Conservation (phyloP, 2,329 filamentous ascomycete species). For the Pestalotiopsis sp. region DNA sequence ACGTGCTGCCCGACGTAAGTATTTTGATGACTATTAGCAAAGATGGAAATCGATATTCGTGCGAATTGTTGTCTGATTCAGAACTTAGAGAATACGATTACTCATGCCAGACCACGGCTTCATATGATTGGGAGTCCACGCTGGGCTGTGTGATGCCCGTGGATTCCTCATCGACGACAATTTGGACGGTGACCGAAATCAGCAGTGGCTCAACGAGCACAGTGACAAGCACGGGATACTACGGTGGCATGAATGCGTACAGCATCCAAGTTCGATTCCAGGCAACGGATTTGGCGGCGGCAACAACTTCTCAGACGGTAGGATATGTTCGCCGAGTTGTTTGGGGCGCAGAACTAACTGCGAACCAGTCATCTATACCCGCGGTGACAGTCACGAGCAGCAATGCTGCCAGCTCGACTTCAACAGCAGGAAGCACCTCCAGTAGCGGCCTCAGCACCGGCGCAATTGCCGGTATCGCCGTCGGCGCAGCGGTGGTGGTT, state of each 20-base stretch:
- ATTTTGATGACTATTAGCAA: neutral
- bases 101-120: constrained; percentile 11
- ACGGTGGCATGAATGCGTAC: constrained; percentile 23
- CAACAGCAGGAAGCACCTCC: neutral
- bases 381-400: neutral
- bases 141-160: constrained; percentile 17
- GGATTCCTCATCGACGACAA: neutral
- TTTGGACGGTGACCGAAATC: neutral
- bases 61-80: neutral
- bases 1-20: constrained; percentile 25
- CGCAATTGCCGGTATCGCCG: neutral
- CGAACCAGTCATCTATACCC: neutral
- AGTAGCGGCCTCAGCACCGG: neutral
- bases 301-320: constrained; percentile 18
- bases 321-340: neutral
- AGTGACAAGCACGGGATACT: neutral
- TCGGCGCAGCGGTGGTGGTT: neutral
- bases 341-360: neutral
- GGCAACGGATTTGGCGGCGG: constrained; percentile 22
- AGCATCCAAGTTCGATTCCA: constrained; percentile 23
- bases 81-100: constrained; percentile 16
- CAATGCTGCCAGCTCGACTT: neutral
- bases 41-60: neutral
- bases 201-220: neutral
- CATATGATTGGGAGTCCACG: constrained; percentile 19